These are phyloP conservation scores for Zymoseptoria crescenta DNA, from an alignment of 2,329 filamentous ascomycete genomes.

Conservation along the genomic window DNA sequence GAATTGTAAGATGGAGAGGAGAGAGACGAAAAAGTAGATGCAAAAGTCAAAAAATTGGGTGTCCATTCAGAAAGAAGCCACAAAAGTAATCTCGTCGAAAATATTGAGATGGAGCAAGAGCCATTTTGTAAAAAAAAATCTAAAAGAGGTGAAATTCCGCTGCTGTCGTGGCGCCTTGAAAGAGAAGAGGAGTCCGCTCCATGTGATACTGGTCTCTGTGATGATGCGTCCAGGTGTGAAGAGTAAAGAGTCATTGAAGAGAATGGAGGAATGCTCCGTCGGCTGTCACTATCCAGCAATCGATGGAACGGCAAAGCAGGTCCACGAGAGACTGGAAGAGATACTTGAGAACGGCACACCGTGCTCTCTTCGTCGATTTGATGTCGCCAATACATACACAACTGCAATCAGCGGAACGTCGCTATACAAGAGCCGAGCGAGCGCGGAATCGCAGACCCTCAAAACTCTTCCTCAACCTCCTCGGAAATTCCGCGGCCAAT, in stretches of 20 bases:
- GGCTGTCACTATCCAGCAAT: neutral
- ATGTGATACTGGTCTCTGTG: neutral
- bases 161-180: neutral
- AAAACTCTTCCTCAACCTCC: no score
- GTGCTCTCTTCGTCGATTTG: no score
- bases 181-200: neutral
- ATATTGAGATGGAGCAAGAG: slow-evolving; percentile 18
- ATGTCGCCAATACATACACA: no score
- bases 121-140: slow-evolving; percentile 12
- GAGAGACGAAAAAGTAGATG: slow-evolving; percentile 2
- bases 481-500: no score
- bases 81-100: slow-evolving; percentile 14
- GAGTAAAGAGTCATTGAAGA: neutral
- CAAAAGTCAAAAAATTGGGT: slow-evolving; percentile 6
- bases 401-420: no score
- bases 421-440: no score
- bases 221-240: neutral
- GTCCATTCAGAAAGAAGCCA: slow-evolving; percentile 22
- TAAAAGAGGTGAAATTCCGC: slow-evolving; percentile 6
- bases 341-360: neutral
- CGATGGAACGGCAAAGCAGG: neutral
- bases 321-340: neutral
- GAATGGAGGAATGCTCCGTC: neutral
- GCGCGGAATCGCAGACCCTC: no score
- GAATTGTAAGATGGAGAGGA: neutral